Evolutionary conservation across 257 asterid species (phyloP), one percentile per base, ranked within the genome.

Genomic region (Solanum neorickii): DNA sequence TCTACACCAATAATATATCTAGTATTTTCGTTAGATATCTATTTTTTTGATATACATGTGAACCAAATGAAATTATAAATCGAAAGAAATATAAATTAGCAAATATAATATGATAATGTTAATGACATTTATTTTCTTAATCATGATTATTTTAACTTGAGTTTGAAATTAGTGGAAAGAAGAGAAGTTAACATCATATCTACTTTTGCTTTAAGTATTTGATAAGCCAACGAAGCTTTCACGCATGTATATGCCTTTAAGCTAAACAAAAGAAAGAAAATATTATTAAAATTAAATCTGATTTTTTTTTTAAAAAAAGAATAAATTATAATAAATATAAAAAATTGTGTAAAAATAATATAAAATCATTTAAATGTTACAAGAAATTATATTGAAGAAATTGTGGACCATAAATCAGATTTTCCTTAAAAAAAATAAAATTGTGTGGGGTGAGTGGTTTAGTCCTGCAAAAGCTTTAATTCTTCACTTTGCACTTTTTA

Each of bases 121-220:
- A 74, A 74, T 27, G 21, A 80, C 29, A 47, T 80, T 47, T 18
- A 47, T 78, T 78, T 27, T n/a, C 84, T 27, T 78, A 27, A 78
- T 46, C 18, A 18, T 27, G 25, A 78, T 78, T 14, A 78, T 78
- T 42, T 76, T n/a, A 14, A 78, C 84, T 46, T 42, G 37, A 27
- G 20, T 56, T 33, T 25, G 83, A 77, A 77, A 77, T 25, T 46
- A 14, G 83, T 41, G 85, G 85, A 29, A 80, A 42, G 74, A 46
- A 42, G 41, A 75, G 73, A 47, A n/a, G 85, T 37, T 29, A 42
- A 35, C 35, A 7, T 82, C 56, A 80, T 72, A 83, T 72, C 42
- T 83, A 47, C 75, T 60, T 83, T 83, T 83, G 77, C 86, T 83
- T 86, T 69, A 89, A 86, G 88, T 47, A 83, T 73, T 65, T 74